Conservation (phyloP, 305 asterid species). For the Stenogyne calaminthoides region DNA sequence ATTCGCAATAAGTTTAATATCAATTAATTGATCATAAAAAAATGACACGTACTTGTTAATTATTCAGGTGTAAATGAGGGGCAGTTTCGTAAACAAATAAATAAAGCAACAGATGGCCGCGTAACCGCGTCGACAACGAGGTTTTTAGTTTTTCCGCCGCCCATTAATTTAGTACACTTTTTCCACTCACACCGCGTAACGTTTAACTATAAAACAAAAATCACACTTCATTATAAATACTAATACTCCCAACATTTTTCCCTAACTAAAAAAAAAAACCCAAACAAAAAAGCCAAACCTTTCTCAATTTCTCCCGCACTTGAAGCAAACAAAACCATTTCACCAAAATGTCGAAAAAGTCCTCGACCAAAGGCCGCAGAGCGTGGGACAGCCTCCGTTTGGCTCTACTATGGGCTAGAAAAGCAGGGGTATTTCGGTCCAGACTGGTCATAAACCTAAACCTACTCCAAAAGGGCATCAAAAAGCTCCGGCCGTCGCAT, state of each 20-base stretch:
- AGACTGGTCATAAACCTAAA: conserved; percentile 41
- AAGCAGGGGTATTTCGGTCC: conserved; percentile 55
- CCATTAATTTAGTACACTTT: conserved; percentile 22
- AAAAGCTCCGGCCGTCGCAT: conserved; percentile 41
- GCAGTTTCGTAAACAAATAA: conserved; percentile 1
- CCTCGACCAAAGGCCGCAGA: conserved; percentile 35
- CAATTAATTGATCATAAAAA: too few relatives aligned
- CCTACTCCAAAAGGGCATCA: conserved; percentile 44
- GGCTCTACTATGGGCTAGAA: conserved; percentile 70
- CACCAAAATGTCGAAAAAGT: conserved; percentile 45
- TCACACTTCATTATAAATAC: conserved; percentile 15
- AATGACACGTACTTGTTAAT: neutral
- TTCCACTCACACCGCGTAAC: conserved; percentile 37
- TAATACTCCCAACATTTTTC: neutral
- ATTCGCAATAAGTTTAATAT: too few relatives aligned
- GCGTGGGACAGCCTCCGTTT: conserved; percentile 69
- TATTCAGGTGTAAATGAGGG: neutral
- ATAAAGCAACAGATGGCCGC: neutral
- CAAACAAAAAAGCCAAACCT: conserved; percentile 7
- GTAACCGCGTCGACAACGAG: conserved; percentile 43
- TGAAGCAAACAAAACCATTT: neutral
- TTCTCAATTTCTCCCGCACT: too few relatives aligned
- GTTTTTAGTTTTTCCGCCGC: conserved; percentile 15
- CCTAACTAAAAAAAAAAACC: neutral
- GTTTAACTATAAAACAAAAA: neutral